Evolutionary conservation across 768 basidiomycete genomes (phyloP).

Genomic region (Mycena latifolia): DNA sequence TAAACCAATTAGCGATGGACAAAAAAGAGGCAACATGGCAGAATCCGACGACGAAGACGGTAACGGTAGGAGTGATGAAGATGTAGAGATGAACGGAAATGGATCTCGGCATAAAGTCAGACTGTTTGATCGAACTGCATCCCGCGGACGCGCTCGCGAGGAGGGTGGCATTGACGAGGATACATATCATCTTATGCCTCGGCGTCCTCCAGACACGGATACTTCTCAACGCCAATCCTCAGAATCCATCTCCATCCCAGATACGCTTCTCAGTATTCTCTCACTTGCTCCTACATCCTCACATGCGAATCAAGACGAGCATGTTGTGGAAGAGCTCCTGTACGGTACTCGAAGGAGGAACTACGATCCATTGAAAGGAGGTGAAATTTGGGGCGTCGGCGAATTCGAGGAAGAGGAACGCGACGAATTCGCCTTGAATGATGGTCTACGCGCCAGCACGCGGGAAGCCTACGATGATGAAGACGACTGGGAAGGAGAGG

Average conservation of each 20-base stretch:
- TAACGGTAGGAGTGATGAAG: constrained; percentile 43
- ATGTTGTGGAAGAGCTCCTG: constrained; percentile 69
- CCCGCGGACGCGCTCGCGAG: constrained; percentile 14
- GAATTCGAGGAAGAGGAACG: constrained; percentile 61
- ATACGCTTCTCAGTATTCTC: constrained; percentile 73
- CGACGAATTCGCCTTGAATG: constrained; percentile 33
- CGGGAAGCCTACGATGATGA: constrained; percentile 51
- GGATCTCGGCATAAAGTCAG: constrained; percentile 14
- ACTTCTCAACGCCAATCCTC: constrained; percentile 50
- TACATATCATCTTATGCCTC: constrained; percentile 46
- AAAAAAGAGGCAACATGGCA: constrained; percentile 67
- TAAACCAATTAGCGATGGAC: constrained; percentile 18
- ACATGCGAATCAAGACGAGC: constrained; percentile 61
- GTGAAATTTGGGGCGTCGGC: constrained; percentile 83
- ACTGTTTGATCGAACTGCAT: constrained; percentile 22
- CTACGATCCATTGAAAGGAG: constrained; percentile 75
- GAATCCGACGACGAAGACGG: constrained; percentile 39
- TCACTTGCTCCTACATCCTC: constrained; percentile 65
- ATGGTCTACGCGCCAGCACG: neutral
- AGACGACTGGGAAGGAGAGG: constrained; percentile 86
- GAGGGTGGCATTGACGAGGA: constrained; percentile 17
- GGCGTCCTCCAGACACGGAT: constrained; percentile 26
- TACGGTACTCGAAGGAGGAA: constrained; percentile 63
- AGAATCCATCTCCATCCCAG: constrained; percentile 69
- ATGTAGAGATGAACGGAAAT: constrained; percentile 37